Evolutionary conservation across 1,284 basidiomycete genomes (phyloP), one percentile per base, ranked within the genome.

Genomic region (Cryptococcus jaspeensis): DNA sequence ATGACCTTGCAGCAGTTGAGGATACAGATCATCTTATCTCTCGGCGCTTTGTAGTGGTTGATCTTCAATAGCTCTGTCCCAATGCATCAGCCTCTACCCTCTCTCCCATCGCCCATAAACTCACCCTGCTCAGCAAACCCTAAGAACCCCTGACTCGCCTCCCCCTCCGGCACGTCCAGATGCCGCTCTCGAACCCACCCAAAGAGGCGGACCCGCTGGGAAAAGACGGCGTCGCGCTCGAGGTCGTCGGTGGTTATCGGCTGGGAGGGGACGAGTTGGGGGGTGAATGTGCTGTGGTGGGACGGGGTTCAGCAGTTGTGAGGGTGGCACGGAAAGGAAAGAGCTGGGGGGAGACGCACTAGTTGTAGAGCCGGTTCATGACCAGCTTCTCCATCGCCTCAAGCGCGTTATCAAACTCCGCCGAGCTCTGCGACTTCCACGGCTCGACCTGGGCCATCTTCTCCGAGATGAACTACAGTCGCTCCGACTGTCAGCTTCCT

Each of bases 381-480:
- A 99, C 92, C 11, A 99, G 84, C 78, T 99, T 99, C 82, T 99
- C 95, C 92, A 99, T 98, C 51, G 93, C 94, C 78, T 99, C 95
- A 80, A 92, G 85, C 0, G 94, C 92, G 67, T 97, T 94, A 59
- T 98, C 96, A 66, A 99, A 97, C 73, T 99, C 94, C 4, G 80
- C 80, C 23, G 90, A 87, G 4, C 84, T 81, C 5, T 83, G 84
- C 58, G 84, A 85, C 67, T 84, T 85, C 92, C 92, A 95, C 5
- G 78, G 79, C 41, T 95, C 92, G 44, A 84, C 83, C 60, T 86
- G 84, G n/a, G 84, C 81, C 93, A 97, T 97, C 69, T 89, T 88
- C 36, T 79, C 81, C 0, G 87, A 81, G 64, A 96, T 96, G 71
- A 97, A 97, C 89, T 94, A 70, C 12, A 35, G 5, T 52, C 23